Evolutionary conservation across 2,329 filamentous ascomycete species (phyloP).

Genomic region (Trichoderma sp.): DNA sequence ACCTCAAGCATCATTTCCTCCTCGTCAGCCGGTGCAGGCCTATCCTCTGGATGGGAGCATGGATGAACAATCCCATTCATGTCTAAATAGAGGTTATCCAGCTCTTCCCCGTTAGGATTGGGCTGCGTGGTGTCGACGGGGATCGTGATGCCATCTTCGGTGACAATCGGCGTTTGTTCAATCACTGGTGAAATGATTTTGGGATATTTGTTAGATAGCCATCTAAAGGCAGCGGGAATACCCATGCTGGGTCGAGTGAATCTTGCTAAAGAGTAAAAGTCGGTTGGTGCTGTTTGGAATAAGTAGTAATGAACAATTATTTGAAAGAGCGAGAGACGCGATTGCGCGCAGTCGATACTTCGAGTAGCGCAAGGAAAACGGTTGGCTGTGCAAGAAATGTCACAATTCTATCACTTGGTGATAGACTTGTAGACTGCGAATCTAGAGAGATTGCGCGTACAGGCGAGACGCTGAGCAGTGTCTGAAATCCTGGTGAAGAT

Average conservation of each 20-base stretch:
- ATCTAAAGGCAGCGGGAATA: conserved; percentile 93
- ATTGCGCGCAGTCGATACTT: background rate
- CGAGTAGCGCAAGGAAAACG: background rate
- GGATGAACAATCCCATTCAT: conserved; percentile 99
- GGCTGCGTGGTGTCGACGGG: conserved; percentile 82
- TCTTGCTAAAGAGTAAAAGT: background rate
- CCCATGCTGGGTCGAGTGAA: conserved; percentile 64
- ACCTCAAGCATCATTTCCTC: conserved; percentile 99
- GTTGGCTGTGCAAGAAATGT: background rate
- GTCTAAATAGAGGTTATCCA: conserved; percentile 96
- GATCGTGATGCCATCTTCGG: conserved; percentile 79
- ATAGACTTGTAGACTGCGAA: background rate
- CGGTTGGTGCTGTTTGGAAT: background rate
- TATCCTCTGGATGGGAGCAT: conserved; percentile 95
- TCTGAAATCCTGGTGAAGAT: background rate
- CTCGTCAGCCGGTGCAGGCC: conserved; percentile 86
- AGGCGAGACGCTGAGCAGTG: background rate
- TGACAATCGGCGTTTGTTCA: conserved; percentile 78
- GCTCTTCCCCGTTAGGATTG: conserved; percentile 97
- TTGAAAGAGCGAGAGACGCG: background rate
- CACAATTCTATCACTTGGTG: background rate
- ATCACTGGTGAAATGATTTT: conserved; percentile 94
- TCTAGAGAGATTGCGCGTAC: background rate
- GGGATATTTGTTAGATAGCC: conserved; percentile 95
- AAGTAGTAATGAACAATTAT: background rate